Evolutionary conservation across 2,329 filamentous ascomycete species (phyloP).

Genomic region (Madurella mycetomatis): DNA sequence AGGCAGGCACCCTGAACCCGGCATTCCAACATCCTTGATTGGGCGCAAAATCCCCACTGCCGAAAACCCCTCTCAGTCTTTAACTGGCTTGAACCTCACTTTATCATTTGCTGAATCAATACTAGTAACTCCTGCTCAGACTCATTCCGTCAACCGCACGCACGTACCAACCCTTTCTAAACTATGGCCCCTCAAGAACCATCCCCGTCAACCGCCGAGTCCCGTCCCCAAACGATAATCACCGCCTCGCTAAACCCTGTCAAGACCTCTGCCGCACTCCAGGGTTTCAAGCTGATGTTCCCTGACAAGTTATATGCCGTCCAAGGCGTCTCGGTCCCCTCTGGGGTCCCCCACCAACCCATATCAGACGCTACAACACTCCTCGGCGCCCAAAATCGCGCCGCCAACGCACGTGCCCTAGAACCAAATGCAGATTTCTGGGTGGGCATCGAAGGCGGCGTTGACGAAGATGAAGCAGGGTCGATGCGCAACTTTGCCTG

Average conservation of each 20-base stretch:
- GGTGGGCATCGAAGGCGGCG: constrained; percentile 40
- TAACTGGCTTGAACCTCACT: too few relatives aligned
- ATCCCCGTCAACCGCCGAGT: too few relatives aligned
- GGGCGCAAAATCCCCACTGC: too few relatives aligned
- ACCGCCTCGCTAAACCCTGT: constrained; percentile 39
- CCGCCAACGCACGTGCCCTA: constrained; percentile 29
- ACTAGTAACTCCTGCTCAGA: too few relatives aligned
- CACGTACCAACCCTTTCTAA: too few relatives aligned
- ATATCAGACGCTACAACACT: constrained; percentile 37
- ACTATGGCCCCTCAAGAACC: too few relatives aligned
- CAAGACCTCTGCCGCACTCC: constrained; percentile 35
- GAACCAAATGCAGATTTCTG: constrained; percentile 36
- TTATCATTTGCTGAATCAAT: too few relatives aligned
- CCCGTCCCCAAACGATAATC: constrained; percentile 22
- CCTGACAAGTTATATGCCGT: constrained; percentile 27
- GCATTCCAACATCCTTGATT: too few relatives aligned
- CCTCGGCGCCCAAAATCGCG: constrained; percentile 36
- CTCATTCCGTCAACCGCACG: too few relatives aligned
- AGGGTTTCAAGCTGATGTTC: constrained; percentile 36
- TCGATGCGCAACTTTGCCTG: constrained; percentile 38
- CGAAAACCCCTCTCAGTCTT: too few relatives aligned
- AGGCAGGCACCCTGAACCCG: too few relatives aligned
- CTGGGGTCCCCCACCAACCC: constrained; percentile 38
- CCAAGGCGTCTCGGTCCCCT: constrained; percentile 32
- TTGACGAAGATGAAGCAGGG: constrained; percentile 23